These are phyloP conservation scores for Fraxinus greggii DNA, from an alignment of 305 asterid species.

Conservation along the genomic window DNA sequence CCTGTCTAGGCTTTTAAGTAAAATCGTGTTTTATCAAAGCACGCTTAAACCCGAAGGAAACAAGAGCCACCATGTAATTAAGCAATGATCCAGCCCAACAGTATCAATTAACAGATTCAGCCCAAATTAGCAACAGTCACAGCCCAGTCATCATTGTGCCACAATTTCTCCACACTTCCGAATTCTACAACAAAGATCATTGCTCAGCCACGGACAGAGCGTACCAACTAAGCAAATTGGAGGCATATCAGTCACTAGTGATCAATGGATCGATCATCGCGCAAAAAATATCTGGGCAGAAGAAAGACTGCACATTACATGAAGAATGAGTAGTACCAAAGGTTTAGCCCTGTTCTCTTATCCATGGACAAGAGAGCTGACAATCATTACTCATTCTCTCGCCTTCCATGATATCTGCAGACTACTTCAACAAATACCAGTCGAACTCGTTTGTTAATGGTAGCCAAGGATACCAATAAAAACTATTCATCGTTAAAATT, in stretches of 20 bases:
- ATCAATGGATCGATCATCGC: background rate
- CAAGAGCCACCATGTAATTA: too few relatives aligned
- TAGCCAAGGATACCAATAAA: background rate
- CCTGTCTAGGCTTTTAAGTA: too few relatives aligned
- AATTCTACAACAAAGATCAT: background rate
- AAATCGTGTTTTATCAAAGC: too few relatives aligned
- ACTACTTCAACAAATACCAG: background rate
- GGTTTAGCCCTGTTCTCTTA: background rate
- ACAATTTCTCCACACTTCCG: too few relatives aligned
- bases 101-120: too few relatives aligned
- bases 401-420: background rate
- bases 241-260: background rate
- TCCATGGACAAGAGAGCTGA: background rate
- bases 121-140: too few relatives aligned
- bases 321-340: background rate
- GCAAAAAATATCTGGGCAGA: background rate
- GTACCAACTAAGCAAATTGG: background rate
- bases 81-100: too few relatives aligned
- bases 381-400: background rate
- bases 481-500: background rate
- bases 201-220: background rate
- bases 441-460: background rate
- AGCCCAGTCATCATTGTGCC: too few relatives aligned
- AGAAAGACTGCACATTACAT: background rate
- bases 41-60: too few relatives aligned